These are phyloP conservation scores for Diaporthe sp. DNA, from an alignment of 2,329 filamentous ascomycete species.

Conservation along the genomic window DNA sequence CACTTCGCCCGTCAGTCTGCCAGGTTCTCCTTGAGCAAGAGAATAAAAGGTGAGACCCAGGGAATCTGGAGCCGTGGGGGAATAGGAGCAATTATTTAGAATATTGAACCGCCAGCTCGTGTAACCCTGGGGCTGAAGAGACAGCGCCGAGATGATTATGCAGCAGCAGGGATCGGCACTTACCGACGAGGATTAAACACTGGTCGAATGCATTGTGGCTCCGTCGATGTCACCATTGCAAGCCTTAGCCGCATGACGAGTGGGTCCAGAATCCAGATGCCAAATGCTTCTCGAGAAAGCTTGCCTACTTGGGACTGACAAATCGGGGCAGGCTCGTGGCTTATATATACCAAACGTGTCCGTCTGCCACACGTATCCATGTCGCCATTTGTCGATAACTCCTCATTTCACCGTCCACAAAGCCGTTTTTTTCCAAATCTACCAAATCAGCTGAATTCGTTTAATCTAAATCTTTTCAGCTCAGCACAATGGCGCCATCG, in stretches of 20 bases:
- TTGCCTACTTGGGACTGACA: conserved; percentile 31
- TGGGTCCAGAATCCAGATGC: conserved; percentile 29
- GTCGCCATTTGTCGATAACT: not conserved
- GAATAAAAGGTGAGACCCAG: not conserved
- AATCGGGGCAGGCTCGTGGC: conserved; percentile 18
- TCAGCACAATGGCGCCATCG: conserved; percentile 41
- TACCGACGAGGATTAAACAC: conserved; percentile 13
- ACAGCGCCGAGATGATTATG: not conserved
- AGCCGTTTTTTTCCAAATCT: not conserved
- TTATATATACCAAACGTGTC: conserved; percentile 10
- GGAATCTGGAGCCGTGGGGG: not conserved
- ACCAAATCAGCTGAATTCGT: not conserved
- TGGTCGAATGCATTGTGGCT: conserved; percentile 6
- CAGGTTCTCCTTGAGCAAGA: not conserved
- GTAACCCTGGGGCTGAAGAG: conserved; percentile 22
- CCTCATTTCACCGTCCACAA: not conserved
- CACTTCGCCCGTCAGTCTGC: not conserved
- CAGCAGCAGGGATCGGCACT: conserved; percentile 26
- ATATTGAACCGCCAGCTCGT: not conserved
- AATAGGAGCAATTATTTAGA: not conserved
- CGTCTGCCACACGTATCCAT: not conserved
- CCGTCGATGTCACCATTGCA: conserved; percentile 29
- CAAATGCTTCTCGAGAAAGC: conserved; percentile 31
- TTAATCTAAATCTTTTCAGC: not conserved
- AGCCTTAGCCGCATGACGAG: conserved; percentile 25